Base-by-base conservation (phyloP, 306 rosid species). In the Alnus rubra region DNA sequence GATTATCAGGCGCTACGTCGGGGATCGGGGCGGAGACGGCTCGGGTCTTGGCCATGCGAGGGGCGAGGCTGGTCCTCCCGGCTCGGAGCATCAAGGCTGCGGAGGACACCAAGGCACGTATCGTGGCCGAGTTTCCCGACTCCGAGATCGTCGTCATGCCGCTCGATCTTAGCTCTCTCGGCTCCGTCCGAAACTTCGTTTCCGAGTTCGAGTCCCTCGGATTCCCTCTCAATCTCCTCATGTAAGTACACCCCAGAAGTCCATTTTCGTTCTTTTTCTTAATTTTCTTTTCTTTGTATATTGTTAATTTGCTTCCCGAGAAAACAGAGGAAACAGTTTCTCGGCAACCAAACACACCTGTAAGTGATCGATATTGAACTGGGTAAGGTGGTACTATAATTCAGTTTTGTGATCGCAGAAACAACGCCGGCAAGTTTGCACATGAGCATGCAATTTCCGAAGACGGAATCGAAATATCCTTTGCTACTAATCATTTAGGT, bases 1-100 rank as follows among this genome's bases (percentile, higher is more conserved):
- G 44, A 23, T 75, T 19, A 47, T 42, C 64, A 86, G 98, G 98
- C 5, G 95, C 93, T 8, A 92, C 98, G 45, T 94, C 98, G 3
- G 98, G 98, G 72, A 94, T 94, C 74, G 98, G 98, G 51, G 93
- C 86, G 0, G 98, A 94, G 86, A 94, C 97, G 39, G 97, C 98
- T 39, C 84, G 91, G 53, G 97, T 92, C 16, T 80, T 94, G 44
- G 98, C 98, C 5, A 83, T 82, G 87, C 82, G 97, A 49, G 97
- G 98, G 0, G 97, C 86, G n/a, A 79, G 91, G 86, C 78, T 94
- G 44, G 78, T 94, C 45, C 84, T 94, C 23, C 98, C 98, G 4
- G 95, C 89, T 55, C 87, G 98, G 69, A 88, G 82, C 72, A 13
- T 89, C 47, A 91, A 94, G 78, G 89, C 93, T 0, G 98, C 95